Conservation (phyloP, 495 filamentous ascomycete genomes). For the Penicillium subrubescens region DNA sequence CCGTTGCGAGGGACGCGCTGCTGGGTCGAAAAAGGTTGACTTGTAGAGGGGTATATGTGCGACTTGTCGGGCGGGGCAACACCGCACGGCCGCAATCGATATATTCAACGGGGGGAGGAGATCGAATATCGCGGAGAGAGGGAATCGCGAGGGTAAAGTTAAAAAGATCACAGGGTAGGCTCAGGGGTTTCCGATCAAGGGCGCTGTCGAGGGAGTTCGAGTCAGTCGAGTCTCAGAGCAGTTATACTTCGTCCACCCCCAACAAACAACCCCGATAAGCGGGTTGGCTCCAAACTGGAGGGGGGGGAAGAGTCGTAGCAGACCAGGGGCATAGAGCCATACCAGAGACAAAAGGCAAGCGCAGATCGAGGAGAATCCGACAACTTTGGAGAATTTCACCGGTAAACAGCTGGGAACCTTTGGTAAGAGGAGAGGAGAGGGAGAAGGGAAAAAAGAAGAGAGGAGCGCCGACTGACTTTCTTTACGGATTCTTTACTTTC, state of each 20-base stretch:
- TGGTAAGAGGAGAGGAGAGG: constrained; percentile 2
- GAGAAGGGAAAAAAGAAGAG: constrained; percentile 16
- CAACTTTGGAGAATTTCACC: background rate
- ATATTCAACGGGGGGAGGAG: constrained; percentile 5
- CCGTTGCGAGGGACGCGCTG: background rate
- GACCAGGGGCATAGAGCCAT: constrained; percentile 2
- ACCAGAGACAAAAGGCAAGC: constrained; percentile 8
- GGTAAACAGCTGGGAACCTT: constrained; percentile 8
- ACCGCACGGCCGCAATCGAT: constrained; percentile 10
- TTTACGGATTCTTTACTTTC: background rate
- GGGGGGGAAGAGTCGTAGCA: background rate
- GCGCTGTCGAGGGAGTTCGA: constrained; percentile 1
- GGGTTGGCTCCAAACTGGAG: constrained; percentile 3
- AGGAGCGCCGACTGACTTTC: constrained; percentile 16
- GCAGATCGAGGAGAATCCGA: constrained; percentile 1
- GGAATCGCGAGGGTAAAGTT: constrained; percentile 28
- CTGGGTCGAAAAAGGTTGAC: background rate
- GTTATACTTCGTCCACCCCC: constrained; percentile 15
- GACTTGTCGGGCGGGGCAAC: constrained; percentile 24
- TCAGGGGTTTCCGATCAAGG: constrained; percentile 9
- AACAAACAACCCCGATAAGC: constrained; percentile 6
- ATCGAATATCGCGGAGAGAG: constrained; percentile 20
- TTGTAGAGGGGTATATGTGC: constrained; percentile 14
- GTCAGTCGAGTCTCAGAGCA: background rate
- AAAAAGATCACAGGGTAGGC: constrained; percentile 1